These are phyloP conservation scores for Globisporangium irregulare DNA, from an alignment of 352 stramenopile genomes.

Conservation along the genomic window DNA sequence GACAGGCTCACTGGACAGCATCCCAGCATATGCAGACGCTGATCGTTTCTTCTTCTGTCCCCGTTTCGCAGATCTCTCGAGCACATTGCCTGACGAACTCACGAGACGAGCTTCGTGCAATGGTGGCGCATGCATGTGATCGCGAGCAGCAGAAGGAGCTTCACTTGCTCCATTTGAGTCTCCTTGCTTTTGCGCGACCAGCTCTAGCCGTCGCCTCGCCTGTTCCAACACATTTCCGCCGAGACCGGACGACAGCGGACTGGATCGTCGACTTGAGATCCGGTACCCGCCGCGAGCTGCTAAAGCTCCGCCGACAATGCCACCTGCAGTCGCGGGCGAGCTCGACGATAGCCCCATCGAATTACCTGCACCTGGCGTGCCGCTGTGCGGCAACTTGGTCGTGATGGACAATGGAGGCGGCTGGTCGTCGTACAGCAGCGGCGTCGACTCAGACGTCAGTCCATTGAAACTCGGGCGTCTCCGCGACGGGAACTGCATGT, in stretches of 20 bases:
- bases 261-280: conserved; percentile 35
- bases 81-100: conserved; percentile 15
- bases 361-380: conserved; percentile 16
- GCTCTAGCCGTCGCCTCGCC: conserved; percentile 21
- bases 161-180: neutral
- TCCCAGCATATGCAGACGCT: conserved; percentile 9
- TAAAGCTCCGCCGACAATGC: conserved; percentile 3
- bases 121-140: neutral
- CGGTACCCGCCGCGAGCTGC: conserved; percentile 20
- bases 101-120: conserved; percentile 11
- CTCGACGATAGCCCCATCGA: conserved; percentile 5
- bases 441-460: conserved; percentile 13
- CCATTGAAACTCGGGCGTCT: conserved; percentile 46
- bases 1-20: neutral
- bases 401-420: conserved; percentile 45
- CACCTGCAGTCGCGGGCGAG: conserved; percentile 6
- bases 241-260: conserved; percentile 59
- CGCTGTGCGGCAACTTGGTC: conserved; percentile 13
- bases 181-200: conserved; percentile 8
- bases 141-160: neutral
- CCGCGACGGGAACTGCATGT: conserved; percentile 56
- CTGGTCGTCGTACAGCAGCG: conserved; percentile 20
- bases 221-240: conserved; percentile 50
- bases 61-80: neutral
- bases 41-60: conserved; percentile 17